Conservation (phyloP, 371 early-diverging fungal genomes). For the Mucor ambiguus region DNA sequence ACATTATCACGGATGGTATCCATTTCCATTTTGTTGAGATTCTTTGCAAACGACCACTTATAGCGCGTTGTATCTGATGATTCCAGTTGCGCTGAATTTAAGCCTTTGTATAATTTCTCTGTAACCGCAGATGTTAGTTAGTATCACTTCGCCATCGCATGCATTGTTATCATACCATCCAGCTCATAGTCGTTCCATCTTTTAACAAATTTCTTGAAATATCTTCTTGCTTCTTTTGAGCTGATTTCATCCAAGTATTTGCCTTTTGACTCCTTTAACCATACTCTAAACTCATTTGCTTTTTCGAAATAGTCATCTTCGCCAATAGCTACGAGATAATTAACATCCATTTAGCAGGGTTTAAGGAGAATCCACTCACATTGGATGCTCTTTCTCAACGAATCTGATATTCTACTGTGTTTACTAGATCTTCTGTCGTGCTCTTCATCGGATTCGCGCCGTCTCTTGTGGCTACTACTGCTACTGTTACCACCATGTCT, state of each 20-base stretch:
- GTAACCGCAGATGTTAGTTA: background rate
- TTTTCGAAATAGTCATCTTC: constrained; percentile 80
- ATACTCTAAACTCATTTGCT: constrained; percentile 78
- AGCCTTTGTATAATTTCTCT: constrained; percentile 73
- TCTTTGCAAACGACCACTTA: constrained; percentile 79
- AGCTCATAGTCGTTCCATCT: constrained; percentile 74
- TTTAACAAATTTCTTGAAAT: constrained; percentile 80
- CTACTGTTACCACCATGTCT: constrained; percentile 2
- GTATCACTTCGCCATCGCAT: background rate
- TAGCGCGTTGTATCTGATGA: constrained; percentile 69
- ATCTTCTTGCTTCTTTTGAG: constrained; percentile 66
- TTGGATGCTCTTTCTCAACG: background rate
- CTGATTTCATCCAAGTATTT: constrained; percentile 76
- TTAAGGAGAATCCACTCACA: background rate
- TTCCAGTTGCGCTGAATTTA: constrained; percentile 64
- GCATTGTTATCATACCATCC: constrained; percentile 43
- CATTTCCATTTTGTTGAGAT: constrained; percentile 58
- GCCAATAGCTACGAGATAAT: constrained; percentile 41
- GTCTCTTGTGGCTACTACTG: background rate
- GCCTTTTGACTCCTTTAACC: constrained; percentile 77
- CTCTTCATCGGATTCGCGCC: background rate
- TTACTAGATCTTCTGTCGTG: background rate
- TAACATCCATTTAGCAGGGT: no score
- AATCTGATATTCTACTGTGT: background rate
- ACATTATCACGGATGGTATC: constrained; percentile 64